Base-by-base conservation (phyloP, 805 yeast genomes). In the Zygosaccharomyces rouxii region DNA sequence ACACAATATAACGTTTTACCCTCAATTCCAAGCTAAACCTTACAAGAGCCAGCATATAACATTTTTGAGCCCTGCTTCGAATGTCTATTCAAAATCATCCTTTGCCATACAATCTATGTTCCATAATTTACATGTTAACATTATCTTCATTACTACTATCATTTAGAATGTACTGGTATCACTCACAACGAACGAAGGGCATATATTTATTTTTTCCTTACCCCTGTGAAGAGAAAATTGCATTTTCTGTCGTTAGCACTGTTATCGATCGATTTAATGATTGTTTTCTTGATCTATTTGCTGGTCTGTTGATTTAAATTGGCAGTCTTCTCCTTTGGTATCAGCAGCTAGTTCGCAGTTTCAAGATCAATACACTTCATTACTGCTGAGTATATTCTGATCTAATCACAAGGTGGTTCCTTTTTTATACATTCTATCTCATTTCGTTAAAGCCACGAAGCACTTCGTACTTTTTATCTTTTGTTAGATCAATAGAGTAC, bases 151-250 rank as follows among this genome's bases (percentile, higher is more conserved):
- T 22, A 22, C 23, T 6, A 22, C 23, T 30, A 30, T 29, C 31
- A 29, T 16, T 30, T 22, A 22, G 23, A 6, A 22, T 4, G 23
- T 25, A 25, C 10, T 7, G 3, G 22, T 18, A 41, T 41, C 44
- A 41, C 44, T 41, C 35, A 18, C 4, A 16, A 41, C 44, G 44
- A 41, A 41, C 25, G 23, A 29, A 41, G 13, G 14, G 19, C 9
- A 19, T 23, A n/a, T 26, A 29, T 41, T 28, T 25, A 7, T 29
- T 29, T 39, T n/a, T 25, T 28, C 5, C 11, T 28, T n/a, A 29
- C 44, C 44, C 31, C 44, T 41, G 11, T 28, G 31, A 29, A n/a
- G 5, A 11, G 16, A 41, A 9, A 19, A 25, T 5, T 6, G 26
- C 25, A 16, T 29, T 29, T 41, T 9, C 18, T 7, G 25, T 19